Conservation (phyloP, 148 eudicot species). For the Spergularia bocconei region DNA sequence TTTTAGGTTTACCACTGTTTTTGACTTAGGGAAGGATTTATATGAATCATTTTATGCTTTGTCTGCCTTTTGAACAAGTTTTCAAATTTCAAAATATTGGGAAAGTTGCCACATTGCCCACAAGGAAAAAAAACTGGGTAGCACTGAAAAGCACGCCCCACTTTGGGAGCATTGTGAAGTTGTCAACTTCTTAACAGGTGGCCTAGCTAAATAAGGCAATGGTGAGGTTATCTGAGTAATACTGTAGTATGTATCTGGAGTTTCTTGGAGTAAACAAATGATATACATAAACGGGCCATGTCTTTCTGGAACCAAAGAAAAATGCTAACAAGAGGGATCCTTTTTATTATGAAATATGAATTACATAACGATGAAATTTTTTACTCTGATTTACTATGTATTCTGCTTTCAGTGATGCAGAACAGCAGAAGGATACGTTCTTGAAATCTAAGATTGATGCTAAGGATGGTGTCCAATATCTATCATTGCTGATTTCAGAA, state of each 20-base stretch:
- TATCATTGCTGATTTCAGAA: slow-evolving; percentile 73
- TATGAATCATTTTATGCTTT: background rate
- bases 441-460: slow-evolving; percentile 79
- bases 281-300: too few relatives aligned
- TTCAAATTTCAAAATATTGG: background rate
- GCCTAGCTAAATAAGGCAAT: background rate
- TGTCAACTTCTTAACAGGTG: background rate
- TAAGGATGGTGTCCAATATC: slow-evolving; percentile 90
- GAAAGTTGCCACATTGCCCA: background rate
- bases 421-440: slow-evolving; percentile 68
- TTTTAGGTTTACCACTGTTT: background rate
- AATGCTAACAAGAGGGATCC: background rate
- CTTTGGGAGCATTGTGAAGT: background rate
- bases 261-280: too few relatives aligned
- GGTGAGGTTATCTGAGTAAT: background rate
- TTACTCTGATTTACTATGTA: slow-evolving; percentile 5
- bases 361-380: background rate
- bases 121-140: background rate
- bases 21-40: background rate
- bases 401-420: slow-evolving; percentile 75
- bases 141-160: background rate
- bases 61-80: background rate
- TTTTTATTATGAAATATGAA: too few relatives aligned
- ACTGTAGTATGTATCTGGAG: background rate
- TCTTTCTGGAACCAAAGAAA: background rate